These are phyloP conservation scores for Mycena rosella DNA, from an alignment of 768 basidiomycete genomes.

Conservation along the genomic window DNA sequence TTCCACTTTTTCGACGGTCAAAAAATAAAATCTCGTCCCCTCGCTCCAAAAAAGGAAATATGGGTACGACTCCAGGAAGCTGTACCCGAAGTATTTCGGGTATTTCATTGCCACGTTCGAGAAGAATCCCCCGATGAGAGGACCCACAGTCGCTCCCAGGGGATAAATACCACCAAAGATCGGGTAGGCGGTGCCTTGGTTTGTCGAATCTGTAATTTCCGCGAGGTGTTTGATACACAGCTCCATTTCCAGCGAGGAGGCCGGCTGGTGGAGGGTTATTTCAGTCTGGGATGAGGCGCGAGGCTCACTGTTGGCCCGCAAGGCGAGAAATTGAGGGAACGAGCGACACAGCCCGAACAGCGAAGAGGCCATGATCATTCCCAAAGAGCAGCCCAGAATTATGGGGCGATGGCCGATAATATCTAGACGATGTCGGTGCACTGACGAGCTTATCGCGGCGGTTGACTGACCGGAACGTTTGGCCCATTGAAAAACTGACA, in stretches of 20 bases:
- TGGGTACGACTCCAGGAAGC: slow-evolving; percentile 63
- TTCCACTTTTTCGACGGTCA: too few relatives aligned
- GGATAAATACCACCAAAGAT: slow-evolving; percentile 59
- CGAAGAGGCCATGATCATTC: slow-evolving; percentile 63
- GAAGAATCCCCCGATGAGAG: slow-evolving; percentile 72
- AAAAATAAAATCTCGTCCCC: too few relatives aligned
- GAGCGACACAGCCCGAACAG: slow-evolving; percentile 72
- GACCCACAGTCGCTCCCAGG: slow-evolving; percentile 39
- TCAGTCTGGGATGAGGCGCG: not conserved
- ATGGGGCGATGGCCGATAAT: slow-evolving; percentile 73
- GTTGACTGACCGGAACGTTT: slow-evolving; percentile 60
- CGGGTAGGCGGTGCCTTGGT: slow-evolving; percentile 70
- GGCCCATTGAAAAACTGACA: slow-evolving; percentile 75
- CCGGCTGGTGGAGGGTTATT: slow-evolving; percentile 56
- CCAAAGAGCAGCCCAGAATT: slow-evolving; percentile 65
- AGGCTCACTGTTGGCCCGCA: slow-evolving; percentile 64
- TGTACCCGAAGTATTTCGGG: slow-evolving; percentile 56
- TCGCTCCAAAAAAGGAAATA: slow-evolving; percentile 75
- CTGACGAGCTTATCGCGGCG: not conserved
- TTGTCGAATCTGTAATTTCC: slow-evolving; percentile 74
- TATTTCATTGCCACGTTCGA: slow-evolving; percentile 68
- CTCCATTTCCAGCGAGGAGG: slow-evolving; percentile 71
- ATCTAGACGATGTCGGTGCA: slow-evolving; percentile 57
- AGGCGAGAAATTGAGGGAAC: slow-evolving; percentile 59
- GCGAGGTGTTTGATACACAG: slow-evolving; percentile 73